Evolutionary conservation across 176 grass and related monocot genomes (phyloP).

Genomic region (Raddia guianensis): DNA sequence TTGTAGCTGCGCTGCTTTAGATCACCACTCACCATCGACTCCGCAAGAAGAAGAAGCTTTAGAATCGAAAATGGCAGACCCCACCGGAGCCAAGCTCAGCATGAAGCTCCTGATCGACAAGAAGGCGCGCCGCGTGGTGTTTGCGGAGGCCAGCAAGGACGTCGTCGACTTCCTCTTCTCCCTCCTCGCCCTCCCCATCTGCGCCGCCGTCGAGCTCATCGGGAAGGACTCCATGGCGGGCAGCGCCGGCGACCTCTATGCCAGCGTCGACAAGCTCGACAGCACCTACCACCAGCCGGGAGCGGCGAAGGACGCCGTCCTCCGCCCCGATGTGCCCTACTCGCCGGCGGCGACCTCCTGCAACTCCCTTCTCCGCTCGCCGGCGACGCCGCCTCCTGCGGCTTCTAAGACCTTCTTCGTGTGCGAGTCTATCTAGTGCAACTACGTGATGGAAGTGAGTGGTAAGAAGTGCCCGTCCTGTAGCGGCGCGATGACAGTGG

Average conservation of each 20-base stretch:
- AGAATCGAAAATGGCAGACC: too few species aligned
- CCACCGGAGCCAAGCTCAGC: background rate
- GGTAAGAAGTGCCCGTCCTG: too few species aligned
- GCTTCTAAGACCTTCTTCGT: too few species aligned
- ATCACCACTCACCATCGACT: too few species aligned
- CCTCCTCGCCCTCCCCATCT: background rate
- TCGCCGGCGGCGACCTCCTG: background rate
- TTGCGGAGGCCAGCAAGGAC: constrained; percentile 38
- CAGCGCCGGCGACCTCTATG: background rate
- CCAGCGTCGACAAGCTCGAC: constrained; percentile 4
- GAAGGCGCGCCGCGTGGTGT: background rate
- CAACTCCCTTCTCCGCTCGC: too few species aligned
- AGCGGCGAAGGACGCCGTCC: background rate
- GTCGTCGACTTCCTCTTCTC: constrained; percentile 28
- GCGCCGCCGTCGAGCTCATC: background rate
- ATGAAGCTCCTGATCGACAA: background rate
- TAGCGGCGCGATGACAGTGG: too few species aligned
- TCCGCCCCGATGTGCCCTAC: background rate
- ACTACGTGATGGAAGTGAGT: too few species aligned
- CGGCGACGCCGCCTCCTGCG: too few species aligned
- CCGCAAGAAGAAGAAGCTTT: too few species aligned
- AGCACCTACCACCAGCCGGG: background rate
- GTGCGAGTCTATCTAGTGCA: too few species aligned
- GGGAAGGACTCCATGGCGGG: background rate
- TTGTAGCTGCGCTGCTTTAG: too few species aligned